Evolutionary conservation across 2,329 filamentous ascomycete species (phyloP), one percentile per base, ranked within the genome.

Genomic region (Colletotrichum karsti): DNA sequence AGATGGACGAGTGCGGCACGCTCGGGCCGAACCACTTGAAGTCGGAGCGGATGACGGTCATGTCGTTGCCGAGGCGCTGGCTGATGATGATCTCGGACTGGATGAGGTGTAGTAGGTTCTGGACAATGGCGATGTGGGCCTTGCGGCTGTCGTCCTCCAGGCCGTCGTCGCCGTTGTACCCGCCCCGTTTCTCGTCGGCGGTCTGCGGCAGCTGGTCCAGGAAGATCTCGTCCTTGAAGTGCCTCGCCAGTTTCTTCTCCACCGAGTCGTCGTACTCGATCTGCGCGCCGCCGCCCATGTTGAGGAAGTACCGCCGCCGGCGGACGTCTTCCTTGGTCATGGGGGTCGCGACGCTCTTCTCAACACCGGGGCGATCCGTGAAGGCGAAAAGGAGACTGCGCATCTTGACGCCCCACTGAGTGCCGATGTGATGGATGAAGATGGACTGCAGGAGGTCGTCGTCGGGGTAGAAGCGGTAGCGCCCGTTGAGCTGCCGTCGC

Each of bases 1-100:
- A 76, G 37, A 90, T 83, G 2, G 87, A 87, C 24, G 81, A 75
- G 72, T 91, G 88, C 3, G 89, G 83, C 13, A 91, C 77, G 5
- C 84, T 85, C 0, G 88, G 84, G 0, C 86, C 85, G 65, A 90
- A 88, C 80, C 84, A 88, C 48, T 84, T 80, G 70, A 90, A 89
- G 72, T 90, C 87, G 0, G 86, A 87, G 12, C 87, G 83, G 41
- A 90, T 76, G 3, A 88, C 83, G 1, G 85, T 85, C 56, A 88
- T 82, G 20, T 85, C 79, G 9, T 82, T 81, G 44, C 84, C 79
- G 1, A 87, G 71, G 20, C 80, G 77, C 26, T 78, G 84, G 65
- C 84, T 81, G 37, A 90, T 71, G 37, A 88, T 75, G 13, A 88
- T 82, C 71, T 90, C 87, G 7, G 87, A 84, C 28, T 87, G 83